These are phyloP conservation scores for Neurospora sp. DNA, from an alignment of 495 filamentous ascomycete genomes.

Conservation along the genomic window DNA sequence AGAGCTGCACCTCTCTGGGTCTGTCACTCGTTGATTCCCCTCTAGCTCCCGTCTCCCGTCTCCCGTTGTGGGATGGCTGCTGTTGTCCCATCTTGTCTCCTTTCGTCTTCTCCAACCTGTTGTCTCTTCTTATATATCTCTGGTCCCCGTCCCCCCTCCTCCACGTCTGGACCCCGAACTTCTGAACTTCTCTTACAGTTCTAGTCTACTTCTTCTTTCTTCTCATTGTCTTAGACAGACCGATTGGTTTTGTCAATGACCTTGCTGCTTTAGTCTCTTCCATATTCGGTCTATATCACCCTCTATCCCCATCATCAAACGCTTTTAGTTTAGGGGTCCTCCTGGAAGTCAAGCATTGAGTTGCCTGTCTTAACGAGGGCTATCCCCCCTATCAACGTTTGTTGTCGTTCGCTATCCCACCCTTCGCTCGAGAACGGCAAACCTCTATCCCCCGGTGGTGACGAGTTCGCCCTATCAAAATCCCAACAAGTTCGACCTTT, in stretches of 20 bases:
- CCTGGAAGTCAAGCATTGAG: constrained; percentile 15
- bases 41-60: not conserved
- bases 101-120: constrained; percentile 3
- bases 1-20: not conserved
- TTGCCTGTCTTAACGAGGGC: constrained; percentile 21
- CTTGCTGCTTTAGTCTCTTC: constrained; percentile 29
- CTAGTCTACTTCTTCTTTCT: not conserved
- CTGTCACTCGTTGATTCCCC: not conserved
- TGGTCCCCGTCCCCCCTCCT: not conserved
- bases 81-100: constrained; percentile 7
- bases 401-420: constrained; percentile 13
- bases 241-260: constrained; percentile 29
- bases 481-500: not conserved
- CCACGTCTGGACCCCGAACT: not conserved
- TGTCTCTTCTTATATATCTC: constrained; percentile 2
- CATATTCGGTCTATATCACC: constrained; percentile 15
- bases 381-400: constrained; percentile 8
- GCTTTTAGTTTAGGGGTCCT: constrained; percentile 1
- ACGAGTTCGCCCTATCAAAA: constrained; percentile 1
- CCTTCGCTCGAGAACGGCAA: constrained; percentile 10
- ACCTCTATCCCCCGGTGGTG: constrained; percentile 10
- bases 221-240: constrained; percentile 20
- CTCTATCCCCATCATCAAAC: constrained; percentile 6
- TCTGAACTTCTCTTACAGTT: not conserved
- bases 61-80: constrained; percentile 2